These are phyloP conservation scores for Cryptococcus amylolentus DNA, from an alignment of 1,284 basidiomycete species.

Conservation along the genomic window DNA sequence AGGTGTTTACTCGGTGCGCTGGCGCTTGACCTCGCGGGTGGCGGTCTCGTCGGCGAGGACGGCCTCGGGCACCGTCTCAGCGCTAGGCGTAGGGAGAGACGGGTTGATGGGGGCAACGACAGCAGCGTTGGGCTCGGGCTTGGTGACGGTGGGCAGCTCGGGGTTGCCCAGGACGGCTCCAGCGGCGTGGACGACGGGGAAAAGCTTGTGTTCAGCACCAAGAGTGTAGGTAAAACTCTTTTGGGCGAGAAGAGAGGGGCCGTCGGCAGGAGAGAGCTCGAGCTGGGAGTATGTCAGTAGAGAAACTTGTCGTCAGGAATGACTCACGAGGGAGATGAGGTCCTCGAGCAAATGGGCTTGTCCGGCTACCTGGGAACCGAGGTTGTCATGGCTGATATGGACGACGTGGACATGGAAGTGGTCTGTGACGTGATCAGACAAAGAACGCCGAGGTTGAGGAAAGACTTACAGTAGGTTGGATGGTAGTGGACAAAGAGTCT, in stretches of 20 bases:
- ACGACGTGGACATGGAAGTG: constrained; percentile 96
- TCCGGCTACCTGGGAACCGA: constrained; percentile 73
- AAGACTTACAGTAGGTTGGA: constrained; percentile 80
- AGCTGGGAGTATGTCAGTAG: constrained; percentile 53
- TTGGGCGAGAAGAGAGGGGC: constrained; percentile 56
- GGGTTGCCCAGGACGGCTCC: constrained; percentile 5
- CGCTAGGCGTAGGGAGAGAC: not conserved
- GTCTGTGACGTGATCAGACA: constrained; percentile 54
- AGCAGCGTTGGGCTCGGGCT: not conserved
- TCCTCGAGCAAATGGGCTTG: constrained; percentile 93
- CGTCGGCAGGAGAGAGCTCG: constrained; percentile 54
- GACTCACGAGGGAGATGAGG: constrained; percentile 70
- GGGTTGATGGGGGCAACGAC: not conserved
- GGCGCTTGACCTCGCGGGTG: too few relatives aligned
- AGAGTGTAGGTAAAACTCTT: constrained; percentile 80
- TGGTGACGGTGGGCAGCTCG: not conserved
- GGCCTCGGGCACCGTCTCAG: not conserved
- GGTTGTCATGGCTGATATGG: constrained; percentile 63
- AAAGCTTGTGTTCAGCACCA: constrained; percentile 74
- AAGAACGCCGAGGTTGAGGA: not conserved
- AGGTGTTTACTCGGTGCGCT: too few relatives aligned
- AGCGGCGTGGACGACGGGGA: constrained; percentile 27
- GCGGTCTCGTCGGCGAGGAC: too few relatives aligned
- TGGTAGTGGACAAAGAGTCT: constrained; percentile 92
- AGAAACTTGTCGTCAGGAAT: not conserved